Percentiles rank a stretch among this genome's conserved stretches.
phyloP scores from a whole-genome alignment of 1,284 basidiomycete genomes.

The Tilletia indica region DNA sequence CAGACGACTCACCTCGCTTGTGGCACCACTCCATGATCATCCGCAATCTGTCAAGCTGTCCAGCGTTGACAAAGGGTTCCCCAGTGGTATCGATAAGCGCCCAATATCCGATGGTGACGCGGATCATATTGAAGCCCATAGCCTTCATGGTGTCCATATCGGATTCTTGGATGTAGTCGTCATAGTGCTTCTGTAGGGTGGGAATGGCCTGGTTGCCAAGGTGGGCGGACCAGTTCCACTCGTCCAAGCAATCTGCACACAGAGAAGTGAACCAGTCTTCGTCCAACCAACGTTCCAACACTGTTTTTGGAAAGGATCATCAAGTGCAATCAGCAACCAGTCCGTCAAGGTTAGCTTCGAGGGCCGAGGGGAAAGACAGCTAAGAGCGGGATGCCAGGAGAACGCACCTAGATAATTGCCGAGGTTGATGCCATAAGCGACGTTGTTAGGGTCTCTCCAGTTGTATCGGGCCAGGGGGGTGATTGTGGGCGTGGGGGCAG shows the following conservation, averaged over 20 bases:
- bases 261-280: slow-evolving; percentile 57
- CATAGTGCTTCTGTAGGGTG: slow-evolving; percentile 52
- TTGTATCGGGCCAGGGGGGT: slow-evolving; percentile 45
- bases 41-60: slow-evolving; percentile 40
- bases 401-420: too few species aligned
- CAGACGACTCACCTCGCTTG: slow-evolving; percentile 27
- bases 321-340: too few species aligned
- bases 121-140: slow-evolving; percentile 54
- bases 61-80: slow-evolving; percentile 41
- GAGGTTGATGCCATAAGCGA: slow-evolving; percentile 50
- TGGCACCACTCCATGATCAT: slow-evolving; percentile 52
- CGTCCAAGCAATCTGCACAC: slow-evolving; percentile 55
- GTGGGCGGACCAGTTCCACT: slow-evolving; percentile 53
- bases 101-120: slow-evolving; percentile 57
- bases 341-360: too few species aligned
- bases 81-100: slow-evolving; percentile 44
- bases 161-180: slow-evolving; percentile 56
- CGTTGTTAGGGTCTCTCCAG: slow-evolving; percentile 48
- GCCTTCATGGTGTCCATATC: slow-evolving; percentile 55
- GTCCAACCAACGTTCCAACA: slow-evolving; percentile 57
- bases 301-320: too few species aligned
- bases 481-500: slow-evolving; percentile 26
- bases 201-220: slow-evolving; percentile 39
- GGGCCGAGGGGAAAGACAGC: too few species aligned
- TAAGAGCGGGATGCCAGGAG: too few species aligned